Base-by-base conservation (phyloP, 1,284 basidiomycete species). In the Leccinum solheimii region DNA sequence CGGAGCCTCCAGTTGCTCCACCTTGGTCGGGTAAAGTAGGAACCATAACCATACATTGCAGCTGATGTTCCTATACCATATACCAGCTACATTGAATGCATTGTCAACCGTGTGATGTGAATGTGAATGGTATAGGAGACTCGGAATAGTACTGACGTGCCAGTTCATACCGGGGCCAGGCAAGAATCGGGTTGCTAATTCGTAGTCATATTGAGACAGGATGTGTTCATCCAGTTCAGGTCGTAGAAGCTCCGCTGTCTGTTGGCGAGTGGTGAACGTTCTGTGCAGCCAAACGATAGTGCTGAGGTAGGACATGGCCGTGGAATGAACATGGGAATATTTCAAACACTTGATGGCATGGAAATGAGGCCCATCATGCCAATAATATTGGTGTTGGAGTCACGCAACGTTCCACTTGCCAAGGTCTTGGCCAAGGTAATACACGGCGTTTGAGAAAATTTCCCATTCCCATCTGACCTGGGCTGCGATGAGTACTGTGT, bases 141-240 rank as follows among this genome's bases (percentile, higher is more conserved):
- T 23, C 19, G 32, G 54, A 6, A 56, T 19, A 14, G 6, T 38
- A 76, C 80, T 62, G 64, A 82, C 82, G 43, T 78, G 76, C 69
- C 73, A 77, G 56, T 75, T 67, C 53, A 79, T 79, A 63, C 80
- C 79, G 57, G 69, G 68, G 48, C 79, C 79, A 45, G 85, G 81
- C 21, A 86, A 72, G 73, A 87, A 86, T 38, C 69, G 67, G 61
- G 77, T 67, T 19, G 85, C 82, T 14, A 80, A 72, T 3, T 83
- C 76, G 70, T 81, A 88, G 76, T 90, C 88, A 55, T 79, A 79
- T 27, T 67, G 69, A 8, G 83, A 79, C 58, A 90, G 75, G 60
- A 79, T 77, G 19, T 83, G 84, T 30, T 78, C 75, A 48, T 88
- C 84, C 51, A 83, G 78, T 67, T 89, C 83, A 51, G 86, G 86